Evolutionary conservation across 73 alveolate genomes (phyloP).

Genomic region (Symbiodinium natans): DNA sequence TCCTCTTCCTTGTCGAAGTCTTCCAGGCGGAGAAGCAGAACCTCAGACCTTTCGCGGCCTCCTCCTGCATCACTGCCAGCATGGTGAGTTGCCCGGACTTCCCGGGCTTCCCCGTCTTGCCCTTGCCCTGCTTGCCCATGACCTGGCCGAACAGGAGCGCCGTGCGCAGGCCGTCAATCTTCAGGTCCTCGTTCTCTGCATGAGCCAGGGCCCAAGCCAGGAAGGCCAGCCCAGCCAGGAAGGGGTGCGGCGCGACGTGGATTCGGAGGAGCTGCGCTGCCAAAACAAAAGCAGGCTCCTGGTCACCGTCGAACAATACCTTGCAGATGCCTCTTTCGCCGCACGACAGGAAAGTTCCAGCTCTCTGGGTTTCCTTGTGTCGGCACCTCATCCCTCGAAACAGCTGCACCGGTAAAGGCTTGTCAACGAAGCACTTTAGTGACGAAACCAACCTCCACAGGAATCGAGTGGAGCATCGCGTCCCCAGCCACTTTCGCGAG

Average conservation of each 20-base stretch:
- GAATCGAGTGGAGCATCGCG: constrained; percentile 8
- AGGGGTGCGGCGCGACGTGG: constrained; percentile 24
- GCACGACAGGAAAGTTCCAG: constrained; percentile 39
- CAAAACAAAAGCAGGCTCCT: constrained; percentile 27
- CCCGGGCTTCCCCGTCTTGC: too few relatives aligned
- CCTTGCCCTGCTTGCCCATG: constrained; percentile 58
- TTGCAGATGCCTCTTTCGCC: constrained; percentile 55
- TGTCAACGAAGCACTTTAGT: constrained; percentile 7
- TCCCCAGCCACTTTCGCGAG: constrained; percentile 52
- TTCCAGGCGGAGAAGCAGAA: constrained; percentile 79
- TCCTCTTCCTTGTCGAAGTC: not conserved
- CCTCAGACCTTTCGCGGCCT: constrained; percentile 37
- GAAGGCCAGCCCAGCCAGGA: constrained; percentile 51
- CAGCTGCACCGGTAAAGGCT: not conserved
- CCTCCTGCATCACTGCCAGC: constrained; percentile 73
- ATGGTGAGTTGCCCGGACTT: constrained; percentile 37
- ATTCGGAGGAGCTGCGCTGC: not conserved
- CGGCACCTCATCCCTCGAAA: constrained; percentile 5
- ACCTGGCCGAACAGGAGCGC: constrained; percentile 70
- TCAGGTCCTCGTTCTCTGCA: constrained; percentile 56
- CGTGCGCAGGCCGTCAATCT: constrained; percentile 65
- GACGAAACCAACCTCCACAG: constrained; percentile 26
- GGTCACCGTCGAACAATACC: not conserved
- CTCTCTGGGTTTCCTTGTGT: constrained; percentile 9
- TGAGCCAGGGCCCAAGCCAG: constrained; percentile 71